A percentile compares a stretch with the other conserved stretches of the same genome.
Conservation (phyloP, 495 filamentous ascomycete genomes). For the Tuber brumale region DNA sequence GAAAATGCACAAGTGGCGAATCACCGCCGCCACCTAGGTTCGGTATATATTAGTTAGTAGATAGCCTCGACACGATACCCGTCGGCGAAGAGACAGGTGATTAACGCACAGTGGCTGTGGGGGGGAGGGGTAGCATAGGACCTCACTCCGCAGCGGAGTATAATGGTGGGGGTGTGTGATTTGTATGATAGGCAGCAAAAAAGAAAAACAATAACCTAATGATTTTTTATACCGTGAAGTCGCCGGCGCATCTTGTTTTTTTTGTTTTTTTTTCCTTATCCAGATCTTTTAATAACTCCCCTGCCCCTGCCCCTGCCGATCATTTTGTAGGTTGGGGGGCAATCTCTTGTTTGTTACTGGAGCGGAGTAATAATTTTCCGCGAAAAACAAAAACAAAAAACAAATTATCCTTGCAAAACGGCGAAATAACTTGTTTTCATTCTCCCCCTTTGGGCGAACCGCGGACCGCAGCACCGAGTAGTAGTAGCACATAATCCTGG, state of each 20-base stretch:
- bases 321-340: not conserved
- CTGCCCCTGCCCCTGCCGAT: not conserved
- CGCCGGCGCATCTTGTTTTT: too few relatives aligned
- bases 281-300: constrained; percentile 1
- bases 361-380: constrained; percentile 2
- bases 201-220: not conserved
- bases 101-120: not conserved
- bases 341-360: not conserved
- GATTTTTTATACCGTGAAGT: not conserved
- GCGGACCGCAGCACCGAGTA: not conserved
- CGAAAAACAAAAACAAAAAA: not conserved
- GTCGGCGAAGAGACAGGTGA: not conserved
- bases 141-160: not conserved
- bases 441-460: not conserved
- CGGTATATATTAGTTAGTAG: not conserved
- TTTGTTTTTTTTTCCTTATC: not conserved
- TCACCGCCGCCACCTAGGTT: not conserved
- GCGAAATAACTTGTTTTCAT: not conserved
- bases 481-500: not conserved
- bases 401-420: not conserved
- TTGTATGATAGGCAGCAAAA: not conserved
- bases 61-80: not conserved
- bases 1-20: not conserved
- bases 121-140: not conserved
- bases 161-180: not conserved